Base-by-base conservation (phyloP, 2,329 filamentous ascomycete genomes). In the Ophiosphaerella herpotricha region DNA sequence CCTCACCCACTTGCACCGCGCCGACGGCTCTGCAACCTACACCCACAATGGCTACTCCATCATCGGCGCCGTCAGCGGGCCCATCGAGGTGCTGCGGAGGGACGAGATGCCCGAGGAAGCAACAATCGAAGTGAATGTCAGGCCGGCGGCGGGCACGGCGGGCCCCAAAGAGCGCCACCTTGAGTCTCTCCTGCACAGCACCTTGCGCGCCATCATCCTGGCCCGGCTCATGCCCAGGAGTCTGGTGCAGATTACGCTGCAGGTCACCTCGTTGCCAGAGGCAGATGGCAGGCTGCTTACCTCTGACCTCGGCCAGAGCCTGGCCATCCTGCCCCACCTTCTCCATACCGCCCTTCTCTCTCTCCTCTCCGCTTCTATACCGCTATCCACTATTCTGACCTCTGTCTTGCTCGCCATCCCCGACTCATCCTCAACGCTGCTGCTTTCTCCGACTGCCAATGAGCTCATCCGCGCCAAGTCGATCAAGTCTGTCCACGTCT, bases 61-160 rank as follows among this genome's bases (percentile, higher is more conserved):
- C 57, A 84, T 95, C 46, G 89, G 88, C 48, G 87, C 90, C 12
- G 91, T 96, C 60, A 97, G 96, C 74, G 94, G 93, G 0, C 94
- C 94, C 13, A 85, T 97, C 60, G 94, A 99, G 77, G 90, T 93
- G 13, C 85, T 86, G 62, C 85, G 92, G 65, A 85, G 90, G 64
- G 93, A 99, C 70, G 91, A 97, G 73, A 85, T 94, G 60, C 89
- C 94, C 7, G 92, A 96, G 74, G 91, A 97, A 77, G 91, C 93
- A 24, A 85, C 88, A 42, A 80, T 99, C 58, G 94, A 97, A 74
- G 90, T 99, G 50, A 86, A 93, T 70, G 84, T 99, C 58, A 85
- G 94, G 71, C 93, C 93, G 41, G 87, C 89, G 32, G 86, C 88
- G 57, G 92, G 92, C 13, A 86, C 94, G 39, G 91, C 38, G 76